Evolutionary conservation across 1,284 basidiomycete genomes (phyloP).

Genomic region (Xanthoconium separans): DNA sequence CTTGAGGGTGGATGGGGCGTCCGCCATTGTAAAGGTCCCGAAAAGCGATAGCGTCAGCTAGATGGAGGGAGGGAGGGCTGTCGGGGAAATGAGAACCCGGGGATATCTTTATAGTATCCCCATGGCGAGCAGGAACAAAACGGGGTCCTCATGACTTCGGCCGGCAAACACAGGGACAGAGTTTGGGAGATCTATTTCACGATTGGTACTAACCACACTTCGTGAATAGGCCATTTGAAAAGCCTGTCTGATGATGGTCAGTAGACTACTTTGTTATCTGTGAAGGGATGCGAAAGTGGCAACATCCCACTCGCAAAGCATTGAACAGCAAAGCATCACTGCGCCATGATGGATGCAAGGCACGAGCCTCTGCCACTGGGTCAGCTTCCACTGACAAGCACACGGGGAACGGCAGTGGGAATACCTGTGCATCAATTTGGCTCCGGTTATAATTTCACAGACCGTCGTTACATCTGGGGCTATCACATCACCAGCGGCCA

Average conservation of each 20-base stretch:
- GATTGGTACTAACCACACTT: not conserved
- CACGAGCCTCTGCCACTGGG: too few relatives aligned
- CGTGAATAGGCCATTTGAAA: too few relatives aligned
- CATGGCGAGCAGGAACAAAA: constrained; percentile 10
- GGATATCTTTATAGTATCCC: constrained; percentile 22
- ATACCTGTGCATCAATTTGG: not conserved
- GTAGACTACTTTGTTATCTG: not conserved
- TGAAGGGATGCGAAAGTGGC: not conserved
- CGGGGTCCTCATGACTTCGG: not conserved
- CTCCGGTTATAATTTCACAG: not conserved
- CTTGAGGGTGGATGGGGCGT: constrained; percentile 53
- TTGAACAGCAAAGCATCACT: not conserved
- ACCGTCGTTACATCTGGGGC: not conserved
- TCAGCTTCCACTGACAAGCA: too few relatives aligned
- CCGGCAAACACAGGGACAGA: not conserved
- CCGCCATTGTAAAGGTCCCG: constrained; percentile 15
- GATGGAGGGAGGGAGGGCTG: constrained; percentile 1
- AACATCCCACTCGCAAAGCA: not conserved
- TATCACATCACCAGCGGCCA: not conserved
- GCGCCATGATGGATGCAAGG: not conserved
- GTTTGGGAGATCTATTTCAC: constrained; percentile 4
- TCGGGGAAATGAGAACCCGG: not conserved
- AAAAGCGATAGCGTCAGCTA: not conserved
- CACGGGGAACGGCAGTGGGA: not conserved
- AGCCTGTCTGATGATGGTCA: not conserved